These are phyloP conservation scores for Xylaria multiplex DNA, from an alignment of 2,329 filamentous ascomycete species.

Conservation along the genomic window DNA sequence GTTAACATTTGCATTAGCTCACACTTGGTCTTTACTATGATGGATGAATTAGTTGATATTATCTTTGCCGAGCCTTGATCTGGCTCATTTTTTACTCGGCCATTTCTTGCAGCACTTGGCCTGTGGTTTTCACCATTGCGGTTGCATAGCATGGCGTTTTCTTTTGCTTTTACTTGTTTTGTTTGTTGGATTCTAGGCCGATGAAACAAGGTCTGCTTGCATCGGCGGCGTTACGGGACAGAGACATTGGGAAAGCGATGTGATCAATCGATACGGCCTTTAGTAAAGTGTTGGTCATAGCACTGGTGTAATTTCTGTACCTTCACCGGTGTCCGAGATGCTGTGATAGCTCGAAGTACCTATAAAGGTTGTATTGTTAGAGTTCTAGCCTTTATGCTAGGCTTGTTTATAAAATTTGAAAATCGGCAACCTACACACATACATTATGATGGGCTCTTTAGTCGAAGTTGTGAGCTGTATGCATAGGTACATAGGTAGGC, in stretches of 20 bases:
- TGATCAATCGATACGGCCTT: slow-evolving; percentile 11
- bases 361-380: neutral
- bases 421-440: neutral
- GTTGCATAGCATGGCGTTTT: slow-evolving; percentile 39
- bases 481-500: neutral
- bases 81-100: slow-evolving; percentile 28
- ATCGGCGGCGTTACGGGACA: slow-evolving; percentile 34
- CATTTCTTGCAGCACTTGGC: slow-evolving; percentile 5
- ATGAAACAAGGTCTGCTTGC: slow-evolving; percentile 22
- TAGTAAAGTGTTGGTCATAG: slow-evolving; percentile 5
- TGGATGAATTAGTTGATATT: slow-evolving; percentile 75
- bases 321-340: slow-evolving; percentile 17
- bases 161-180: too few species aligned
- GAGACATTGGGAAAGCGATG: slow-evolving; percentile 22
- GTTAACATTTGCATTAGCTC: slow-evolving; percentile 58
- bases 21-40: slow-evolving; percentile 74
- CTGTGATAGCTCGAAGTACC: neutral
- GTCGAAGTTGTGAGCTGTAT: slow-evolving; percentile 13
- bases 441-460: neutral
- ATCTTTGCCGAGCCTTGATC: slow-evolving; percentile 63
- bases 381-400: neutral
- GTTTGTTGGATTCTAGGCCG: slow-evolving; percentile 12
- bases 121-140: slow-evolving; percentile 17
- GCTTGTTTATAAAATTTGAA: neutral
- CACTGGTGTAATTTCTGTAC: slow-evolving; percentile 8